Base-by-base conservation (phyloP, 2,329 filamentous ascomycete genomes). In the Ceratocystis smalleyi region DNA sequence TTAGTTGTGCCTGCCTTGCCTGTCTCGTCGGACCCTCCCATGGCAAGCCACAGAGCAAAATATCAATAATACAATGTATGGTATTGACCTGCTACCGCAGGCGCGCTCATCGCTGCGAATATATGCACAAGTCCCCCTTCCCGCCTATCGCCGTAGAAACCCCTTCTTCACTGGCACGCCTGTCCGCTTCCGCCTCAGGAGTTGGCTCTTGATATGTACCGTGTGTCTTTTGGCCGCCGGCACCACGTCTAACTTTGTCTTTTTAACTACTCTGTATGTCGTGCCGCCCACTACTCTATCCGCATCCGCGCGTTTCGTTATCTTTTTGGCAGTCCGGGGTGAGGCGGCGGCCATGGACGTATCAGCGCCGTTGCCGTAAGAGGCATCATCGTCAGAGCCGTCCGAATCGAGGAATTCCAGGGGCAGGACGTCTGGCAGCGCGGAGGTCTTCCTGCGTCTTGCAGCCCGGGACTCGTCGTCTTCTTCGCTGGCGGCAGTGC, bases 331-430 rank as follows among this genome's bases (percentile, higher is more conserved):
- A 17, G 27, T 30, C 45, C 43, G 30, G 32, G 63, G 32, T 2
- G 62, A n/a, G n/a, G n/a, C 83, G 81, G 59, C 72, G 72, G 43
- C 22, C 12, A 15, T 27, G 6, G 24, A 17, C 35, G 35, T 19
- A 30, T n/a, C 62, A 27, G 19, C 17, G 32, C 59, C 49, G 5
- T 69, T 69, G 30, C 70, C 68, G n/a, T 69, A 40, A 22, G 47
- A 43, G 22, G 3, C 27, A 3, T 68, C 68, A 22, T 68, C 68
- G 24, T 62, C 69, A 35, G 35, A 40, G 54, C 74, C 75, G 55
- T 79, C 78, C 1, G 80, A 81, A 67, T 82, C 79, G 35, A 84
- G 75, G 66, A 82, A 77, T 68, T 82, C 80, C 40, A 75, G 76
- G 0, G 82, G 81, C 1, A 84, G 75, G 10, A 79, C 70, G 47